phyloP scores from a whole-genome alignment of 768 basidiomycete species.

The Boletus huronensis region DNA sequence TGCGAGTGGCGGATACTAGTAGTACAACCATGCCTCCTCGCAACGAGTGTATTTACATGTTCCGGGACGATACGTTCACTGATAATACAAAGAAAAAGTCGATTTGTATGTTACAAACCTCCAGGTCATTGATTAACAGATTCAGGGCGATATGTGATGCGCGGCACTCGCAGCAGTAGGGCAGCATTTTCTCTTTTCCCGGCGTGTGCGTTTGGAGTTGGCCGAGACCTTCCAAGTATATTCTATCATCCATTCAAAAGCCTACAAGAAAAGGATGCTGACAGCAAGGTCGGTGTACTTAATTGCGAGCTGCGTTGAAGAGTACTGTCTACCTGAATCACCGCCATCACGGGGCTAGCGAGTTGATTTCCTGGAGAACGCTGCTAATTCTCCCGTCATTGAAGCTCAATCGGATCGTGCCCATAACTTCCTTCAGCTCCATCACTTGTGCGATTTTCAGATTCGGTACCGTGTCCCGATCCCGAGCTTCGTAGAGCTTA shows the following conservation, averaged over 20 bases:
- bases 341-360: slow-evolving; percentile 29
- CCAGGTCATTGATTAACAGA: neutral
- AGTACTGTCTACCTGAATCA: neutral
- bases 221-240: neutral
- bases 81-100: neutral
- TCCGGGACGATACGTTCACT: neutral
- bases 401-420: slow-evolving; percentile 44
- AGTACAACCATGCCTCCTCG: too few relatives aligned
- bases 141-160: neutral
- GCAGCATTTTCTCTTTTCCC: neutral
- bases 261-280: neutral
- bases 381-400: slow-evolving; percentile 56
- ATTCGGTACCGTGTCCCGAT: slow-evolving; percentile 34
- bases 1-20: too few relatives aligned
- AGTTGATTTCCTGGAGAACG: slow-evolving; percentile 47
- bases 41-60: neutral
- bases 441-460: slow-evolving; percentile 34
- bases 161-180: neutral
- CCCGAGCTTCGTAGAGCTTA: slow-evolving; percentile 51
- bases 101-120: neutral
- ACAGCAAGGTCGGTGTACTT: neutral
- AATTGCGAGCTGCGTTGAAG: neutral
- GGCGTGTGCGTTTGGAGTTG: neutral
- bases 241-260: neutral
- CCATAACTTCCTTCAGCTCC: slow-evolving; percentile 40